phyloP scores from a whole-genome alignment of 352 stramenopile genomes.

The Elongisporangium prolatum region DNA sequence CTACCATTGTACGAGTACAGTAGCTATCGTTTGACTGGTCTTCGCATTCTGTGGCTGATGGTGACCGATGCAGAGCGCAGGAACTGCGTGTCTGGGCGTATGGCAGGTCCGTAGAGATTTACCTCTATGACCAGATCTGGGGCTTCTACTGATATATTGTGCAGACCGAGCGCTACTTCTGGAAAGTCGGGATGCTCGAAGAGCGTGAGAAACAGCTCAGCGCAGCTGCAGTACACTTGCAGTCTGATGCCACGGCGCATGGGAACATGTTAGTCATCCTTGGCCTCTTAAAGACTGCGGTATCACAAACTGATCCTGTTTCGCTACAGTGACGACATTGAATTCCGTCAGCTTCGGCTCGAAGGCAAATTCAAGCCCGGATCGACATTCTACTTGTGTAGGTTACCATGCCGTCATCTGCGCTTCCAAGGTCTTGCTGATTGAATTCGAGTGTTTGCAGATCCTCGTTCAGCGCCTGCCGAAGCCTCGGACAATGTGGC shows the following conservation, averaged over 20 bases:
- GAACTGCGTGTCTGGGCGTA: slow-evolving; percentile 65
- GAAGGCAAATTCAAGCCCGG: slow-evolving; percentile 62
- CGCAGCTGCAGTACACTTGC: slow-evolving; percentile 53
- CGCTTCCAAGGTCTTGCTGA: not conserved
- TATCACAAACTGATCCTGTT: not conserved
- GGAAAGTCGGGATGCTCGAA: slow-evolving; percentile 86
- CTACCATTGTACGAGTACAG: slow-evolving; percentile 67
- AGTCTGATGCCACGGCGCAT: slow-evolving; percentile 47
- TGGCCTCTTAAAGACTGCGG: not conserved
- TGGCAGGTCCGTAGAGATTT: slow-evolving; percentile 60
- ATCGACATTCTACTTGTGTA: slow-evolving; percentile 83
- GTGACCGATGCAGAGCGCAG: slow-evolving; percentile 35
- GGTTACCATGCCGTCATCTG: not conserved
- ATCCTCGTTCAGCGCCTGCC: slow-evolving; percentile 75
- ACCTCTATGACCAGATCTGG: not conserved
- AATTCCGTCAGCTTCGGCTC: slow-evolving; percentile 71
- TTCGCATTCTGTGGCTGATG: not conserved
- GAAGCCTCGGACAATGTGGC: slow-evolving; percentile 73
- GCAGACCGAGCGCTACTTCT: slow-evolving; percentile 84
- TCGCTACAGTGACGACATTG: slow-evolving; percentile 55
- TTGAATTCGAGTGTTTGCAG: slow-evolving; percentile 19
- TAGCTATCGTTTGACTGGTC: not conserved
- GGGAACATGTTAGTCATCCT: slow-evolving; percentile 36
- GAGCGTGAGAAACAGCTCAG: slow-evolving; percentile 76
- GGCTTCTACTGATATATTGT: slow-evolving; percentile 3